Conservation (phyloP, 805 yeast species). For the Candida nemodendra region DNA sequence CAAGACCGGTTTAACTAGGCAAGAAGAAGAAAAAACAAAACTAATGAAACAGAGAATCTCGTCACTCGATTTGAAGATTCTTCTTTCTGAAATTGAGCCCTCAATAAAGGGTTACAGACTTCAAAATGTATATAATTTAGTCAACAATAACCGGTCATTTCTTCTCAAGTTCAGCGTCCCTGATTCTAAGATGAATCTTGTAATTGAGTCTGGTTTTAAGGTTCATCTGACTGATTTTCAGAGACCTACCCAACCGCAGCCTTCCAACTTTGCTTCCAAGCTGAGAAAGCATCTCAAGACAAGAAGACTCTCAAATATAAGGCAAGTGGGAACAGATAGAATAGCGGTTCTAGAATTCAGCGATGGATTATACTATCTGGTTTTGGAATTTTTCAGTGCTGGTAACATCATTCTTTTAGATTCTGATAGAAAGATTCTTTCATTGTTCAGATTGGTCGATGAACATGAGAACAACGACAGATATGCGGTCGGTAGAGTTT, state of each 20-base stretch:
- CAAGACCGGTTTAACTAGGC: too few species aligned
- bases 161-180: slow-evolving; percentile 79
- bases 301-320: slow-evolving; percentile 68
- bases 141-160: slow-evolving; percentile 69
- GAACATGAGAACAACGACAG: slow-evolving; percentile 63
- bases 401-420: slow-evolving; percentile 86
- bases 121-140: slow-evolving; percentile 81
- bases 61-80: slow-evolving; percentile 73
- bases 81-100: slow-evolving; percentile 62
- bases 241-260: slow-evolving; percentile 76
- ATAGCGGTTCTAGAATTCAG: slow-evolving; percentile 81
- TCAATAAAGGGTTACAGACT: slow-evolving; percentile 64
- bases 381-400: slow-evolving; percentile 90
- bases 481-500: slow-evolving; percentile 74
- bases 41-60: slow-evolving; percentile 75
- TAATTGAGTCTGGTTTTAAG: slow-evolving; percentile 85
- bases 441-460: slow-evolving; percentile 75
- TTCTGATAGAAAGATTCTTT: slow-evolving; percentile 59
- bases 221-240: slow-evolving; percentile 77
- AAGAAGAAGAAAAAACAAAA: too few species aligned
- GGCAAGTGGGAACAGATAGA: slow-evolving; percentile 78
- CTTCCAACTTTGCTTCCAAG: slow-evolving; percentile 83
- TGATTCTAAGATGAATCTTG: slow-evolving; percentile 71
- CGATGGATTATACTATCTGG: slow-evolving; percentile 75
- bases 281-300: slow-evolving; percentile 83